Percentiles rank a stretch among this genome's conserved stretches.
These are phyloP conservation scores for Nematocida major DNA, from an alignment of 371 early-diverging fungal species.

Conservation along the genomic window DNA sequence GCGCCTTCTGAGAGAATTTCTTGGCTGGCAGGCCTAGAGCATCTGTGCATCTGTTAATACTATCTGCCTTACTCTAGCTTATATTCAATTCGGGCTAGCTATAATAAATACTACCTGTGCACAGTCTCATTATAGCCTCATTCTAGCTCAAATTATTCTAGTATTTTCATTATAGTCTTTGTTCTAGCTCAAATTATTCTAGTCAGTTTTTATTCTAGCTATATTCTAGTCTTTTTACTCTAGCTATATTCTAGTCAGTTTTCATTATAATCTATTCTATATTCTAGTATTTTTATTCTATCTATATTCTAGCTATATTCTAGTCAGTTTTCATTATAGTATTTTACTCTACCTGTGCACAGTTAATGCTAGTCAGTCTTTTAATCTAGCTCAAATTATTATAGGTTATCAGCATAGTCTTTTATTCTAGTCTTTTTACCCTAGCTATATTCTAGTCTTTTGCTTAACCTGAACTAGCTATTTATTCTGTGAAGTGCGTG, in stretches of 20 bases:
- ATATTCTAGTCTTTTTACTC: not conserved
- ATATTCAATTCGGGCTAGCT: no score
- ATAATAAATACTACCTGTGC: no score
- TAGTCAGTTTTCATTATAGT: no score
- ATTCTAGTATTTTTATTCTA: not conserved
- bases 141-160: not conserved
- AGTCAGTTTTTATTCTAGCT: not conserved
- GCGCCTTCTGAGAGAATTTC: no score
- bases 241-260: no score
- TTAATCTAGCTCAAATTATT: no score
- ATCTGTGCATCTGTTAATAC: no score
- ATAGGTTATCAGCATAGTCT: no score
- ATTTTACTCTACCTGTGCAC: not conserved
- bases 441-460: not conserved
- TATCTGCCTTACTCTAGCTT: no score
- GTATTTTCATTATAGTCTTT: not conserved
- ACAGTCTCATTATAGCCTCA: not conserved
- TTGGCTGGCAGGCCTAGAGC: no score
- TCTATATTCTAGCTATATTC: not conserved
- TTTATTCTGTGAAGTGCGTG: no score
- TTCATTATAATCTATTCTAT: not conserved
- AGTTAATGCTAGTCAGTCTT: not conserved
- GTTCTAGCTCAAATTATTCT: not conserved
- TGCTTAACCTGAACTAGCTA: no score
- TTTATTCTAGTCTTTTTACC: not conserved